These are phyloP conservation scores for Metarhizium brunneum DNA, from an alignment of 2,329 filamentous ascomycete species.

Conservation along the genomic window DNA sequence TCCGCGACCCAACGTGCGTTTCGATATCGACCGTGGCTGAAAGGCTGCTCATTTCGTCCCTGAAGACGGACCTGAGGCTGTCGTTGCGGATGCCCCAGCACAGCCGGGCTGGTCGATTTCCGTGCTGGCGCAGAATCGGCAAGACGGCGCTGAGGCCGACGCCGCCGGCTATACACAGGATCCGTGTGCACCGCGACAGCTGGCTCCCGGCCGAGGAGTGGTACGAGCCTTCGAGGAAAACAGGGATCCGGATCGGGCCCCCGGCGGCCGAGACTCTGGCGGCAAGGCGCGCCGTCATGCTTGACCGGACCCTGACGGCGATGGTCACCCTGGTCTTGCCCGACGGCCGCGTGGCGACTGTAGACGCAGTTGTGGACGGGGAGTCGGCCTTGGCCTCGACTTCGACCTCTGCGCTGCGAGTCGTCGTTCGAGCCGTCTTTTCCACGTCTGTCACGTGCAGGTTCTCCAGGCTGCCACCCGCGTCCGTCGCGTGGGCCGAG, in stretches of 20 bases:
- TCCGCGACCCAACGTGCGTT: constrained; percentile 12
- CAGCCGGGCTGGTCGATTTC: constrained; percentile 9
- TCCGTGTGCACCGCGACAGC: constrained; percentile 14
- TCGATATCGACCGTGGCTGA: constrained; percentile 12
- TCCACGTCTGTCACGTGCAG: neutral
- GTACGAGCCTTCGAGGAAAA: constrained; percentile 20
- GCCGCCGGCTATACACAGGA: constrained; percentile 23
- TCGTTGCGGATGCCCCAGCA: constrained; percentile 17
- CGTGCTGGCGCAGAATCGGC: constrained; percentile 12
- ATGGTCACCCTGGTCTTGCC: constrained; percentile 9
- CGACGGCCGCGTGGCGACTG: neutral
- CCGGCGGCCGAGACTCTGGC: constrained; percentile 2
- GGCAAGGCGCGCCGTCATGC: constrained; percentile 14
- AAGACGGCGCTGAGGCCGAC: constrained; percentile 22
- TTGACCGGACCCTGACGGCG: constrained; percentile 14
- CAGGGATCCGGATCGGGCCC: constrained; percentile 10
- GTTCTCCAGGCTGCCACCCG: neutral
- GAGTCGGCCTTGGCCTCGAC: neutral
- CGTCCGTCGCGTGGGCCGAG: neutral
- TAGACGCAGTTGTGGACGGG: neutral
- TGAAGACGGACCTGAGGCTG: constrained; percentile 10
- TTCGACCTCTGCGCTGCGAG: neutral
- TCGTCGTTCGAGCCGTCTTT: neutral
- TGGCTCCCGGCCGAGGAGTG: constrained; percentile 12
- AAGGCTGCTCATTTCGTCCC: constrained; percentile 9